Conservation (phyloP, 257 asterid genomes). For the Rubia yunnanensis region DNA sequence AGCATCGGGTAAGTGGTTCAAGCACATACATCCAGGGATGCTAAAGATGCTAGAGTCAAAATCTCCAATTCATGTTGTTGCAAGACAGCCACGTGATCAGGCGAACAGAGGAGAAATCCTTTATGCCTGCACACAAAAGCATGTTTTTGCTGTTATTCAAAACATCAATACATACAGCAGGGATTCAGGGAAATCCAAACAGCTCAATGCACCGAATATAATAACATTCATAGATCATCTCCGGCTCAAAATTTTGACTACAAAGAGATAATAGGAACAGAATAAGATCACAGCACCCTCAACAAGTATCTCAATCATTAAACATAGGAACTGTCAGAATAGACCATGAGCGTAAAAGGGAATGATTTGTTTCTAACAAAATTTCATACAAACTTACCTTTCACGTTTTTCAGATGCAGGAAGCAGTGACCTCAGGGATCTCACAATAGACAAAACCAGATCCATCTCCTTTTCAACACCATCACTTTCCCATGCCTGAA, state of each 20-base stretch:
- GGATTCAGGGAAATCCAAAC: not conserved
- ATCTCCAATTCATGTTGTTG: slow-evolving; percentile 57
- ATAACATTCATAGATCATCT: not conserved
- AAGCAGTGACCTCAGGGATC: slow-evolving; percentile 58
- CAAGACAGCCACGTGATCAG: slow-evolving; percentile 36
- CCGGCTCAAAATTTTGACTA: not conserved
- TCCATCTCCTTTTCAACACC: slow-evolving; percentile 71
- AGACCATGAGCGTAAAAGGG: not conserved
- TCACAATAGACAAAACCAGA: slow-evolving; percentile 51
- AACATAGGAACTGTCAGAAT: not conserved
- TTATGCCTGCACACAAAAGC: slow-evolving; percentile 40
- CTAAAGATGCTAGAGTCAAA: slow-evolving; percentile 60
- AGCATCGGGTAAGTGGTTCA: not conserved
- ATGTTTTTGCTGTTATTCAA: not conserved
- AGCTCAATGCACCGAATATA: not conserved
- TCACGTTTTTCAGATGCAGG: slow-evolving; percentile 64
- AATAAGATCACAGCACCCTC: not conserved
- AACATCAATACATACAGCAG: not conserved
- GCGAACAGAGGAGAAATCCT: slow-evolving; percentile 69
- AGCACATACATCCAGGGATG: slow-evolving; percentile 56
- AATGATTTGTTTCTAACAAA: not conserved
- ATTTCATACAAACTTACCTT: slow-evolving; percentile 32
- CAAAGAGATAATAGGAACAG: not conserved
- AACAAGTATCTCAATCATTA: not conserved
- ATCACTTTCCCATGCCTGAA: slow-evolving; percentile 73